These are phyloP conservation scores for Solanum sejunctum DNA, from an alignment of 257 asterid genomes.

Conservation along the genomic window DNA sequence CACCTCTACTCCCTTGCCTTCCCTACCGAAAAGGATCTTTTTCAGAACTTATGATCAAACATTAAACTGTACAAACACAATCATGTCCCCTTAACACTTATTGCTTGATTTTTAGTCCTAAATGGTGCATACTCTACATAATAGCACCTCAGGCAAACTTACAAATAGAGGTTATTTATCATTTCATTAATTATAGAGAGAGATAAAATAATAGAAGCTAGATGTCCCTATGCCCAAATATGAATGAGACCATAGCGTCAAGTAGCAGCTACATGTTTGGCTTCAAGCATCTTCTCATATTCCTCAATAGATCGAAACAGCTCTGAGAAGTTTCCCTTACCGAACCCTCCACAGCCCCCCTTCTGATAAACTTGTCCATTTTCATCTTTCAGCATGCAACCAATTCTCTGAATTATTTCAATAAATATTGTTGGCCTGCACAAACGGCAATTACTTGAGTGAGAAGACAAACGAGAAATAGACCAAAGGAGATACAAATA, in stretches of 20 bases:
- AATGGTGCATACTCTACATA: background rate
- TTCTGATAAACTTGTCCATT: constrained; percentile 67
- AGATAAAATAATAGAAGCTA: background rate
- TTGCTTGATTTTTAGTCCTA: background rate
- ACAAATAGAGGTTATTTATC: background rate
- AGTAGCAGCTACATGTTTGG: constrained; percentile 30
- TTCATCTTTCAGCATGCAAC: constrained; percentile 78
- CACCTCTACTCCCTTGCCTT: too few relatives aligned
- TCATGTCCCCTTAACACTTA: background rate
- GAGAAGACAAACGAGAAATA: too few relatives aligned
- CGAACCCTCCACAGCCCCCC: constrained; percentile 98
- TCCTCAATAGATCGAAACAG: constrained; percentile 88
- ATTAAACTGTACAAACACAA: background rate
- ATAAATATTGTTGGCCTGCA: constrained; percentile 82
- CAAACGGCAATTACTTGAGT: background rate
- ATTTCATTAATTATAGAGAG: background rate
- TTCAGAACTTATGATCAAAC: background rate
- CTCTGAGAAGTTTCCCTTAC: constrained; percentile 89
- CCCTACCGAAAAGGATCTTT: background rate
- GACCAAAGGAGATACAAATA: too few relatives aligned
- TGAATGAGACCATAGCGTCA: background rate
- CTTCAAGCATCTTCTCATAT: constrained; percentile 82
- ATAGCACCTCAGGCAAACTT: background rate
- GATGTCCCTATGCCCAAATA: background rate
- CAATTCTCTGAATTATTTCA: constrained; percentile 87